Evolutionary conservation across 2,329 filamentous ascomycete species (phyloP).

Genomic region (Hypocrella siamensis): DNA sequence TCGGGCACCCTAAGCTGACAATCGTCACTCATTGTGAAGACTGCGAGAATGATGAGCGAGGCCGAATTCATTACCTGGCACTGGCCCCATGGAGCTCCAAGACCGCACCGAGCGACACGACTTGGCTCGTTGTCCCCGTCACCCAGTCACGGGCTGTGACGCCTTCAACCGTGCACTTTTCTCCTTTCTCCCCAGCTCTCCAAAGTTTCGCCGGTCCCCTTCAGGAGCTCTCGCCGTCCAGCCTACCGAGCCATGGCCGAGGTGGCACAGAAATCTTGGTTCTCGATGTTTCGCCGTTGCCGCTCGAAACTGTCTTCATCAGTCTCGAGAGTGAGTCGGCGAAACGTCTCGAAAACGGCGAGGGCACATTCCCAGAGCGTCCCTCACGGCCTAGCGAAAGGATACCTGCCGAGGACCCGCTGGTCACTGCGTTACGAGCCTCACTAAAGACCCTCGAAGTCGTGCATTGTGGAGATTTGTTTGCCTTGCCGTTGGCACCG

Average conservation of each 20-base stretch:
- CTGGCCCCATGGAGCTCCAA: conserved; percentile 58
- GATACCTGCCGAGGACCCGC: conserved; percentile 34
- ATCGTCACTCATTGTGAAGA: conserved; percentile 5
- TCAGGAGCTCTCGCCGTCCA: conserved; percentile 60
- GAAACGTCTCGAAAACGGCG: conserved; percentile 64
- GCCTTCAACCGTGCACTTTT: conserved; percentile 66
- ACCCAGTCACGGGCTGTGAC: conserved; percentile 47
- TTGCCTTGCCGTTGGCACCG: conserved; percentile 59
- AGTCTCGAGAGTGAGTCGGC: conserved; percentile 70
- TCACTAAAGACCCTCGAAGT: conserved; percentile 59
- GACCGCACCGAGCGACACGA: conserved; percentile 40
- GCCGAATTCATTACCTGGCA: conserved; percentile 46
- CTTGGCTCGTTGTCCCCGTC: conserved; percentile 79
- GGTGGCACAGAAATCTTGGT: conserved; percentile 72
- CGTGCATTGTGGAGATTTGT: conserved; percentile 70
- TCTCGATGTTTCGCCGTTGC: conserved; percentile 63
- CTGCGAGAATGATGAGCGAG: conserved; percentile 17
- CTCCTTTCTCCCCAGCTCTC: conserved; percentile 53
- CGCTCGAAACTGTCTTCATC: conserved; percentile 75
- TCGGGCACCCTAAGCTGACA: background rate
- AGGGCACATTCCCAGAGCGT: conserved; percentile 61
- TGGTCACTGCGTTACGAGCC: conserved; percentile 54
- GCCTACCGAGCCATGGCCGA: conserved; percentile 55
- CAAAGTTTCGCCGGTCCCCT: conserved; percentile 66
- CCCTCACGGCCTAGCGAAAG: conserved; percentile 27